Conservation (phyloP, 2,329 filamentous ascomycete species). For the Simplicillium sp. region DNA sequence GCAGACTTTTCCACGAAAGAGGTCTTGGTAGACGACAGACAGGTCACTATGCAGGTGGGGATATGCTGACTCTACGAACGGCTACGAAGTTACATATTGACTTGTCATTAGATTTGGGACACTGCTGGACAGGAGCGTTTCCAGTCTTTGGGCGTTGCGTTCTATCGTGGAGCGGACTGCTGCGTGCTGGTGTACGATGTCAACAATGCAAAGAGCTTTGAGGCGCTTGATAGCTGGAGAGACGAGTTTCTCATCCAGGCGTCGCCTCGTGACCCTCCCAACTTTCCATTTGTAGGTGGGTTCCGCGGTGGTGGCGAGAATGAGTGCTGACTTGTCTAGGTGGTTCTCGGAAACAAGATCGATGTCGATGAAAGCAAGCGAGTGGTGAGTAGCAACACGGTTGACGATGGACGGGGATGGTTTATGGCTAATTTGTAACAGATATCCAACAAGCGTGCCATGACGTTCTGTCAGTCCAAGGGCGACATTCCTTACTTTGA, state of each 20-base stretch:
- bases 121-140: constrained; percentile 96
- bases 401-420: neutral
- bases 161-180: constrained; percentile 96
- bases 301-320: neutral
- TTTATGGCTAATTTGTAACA: constrained; percentile 21
- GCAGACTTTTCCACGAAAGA: constrained; percentile 98
- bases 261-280: constrained; percentile 90
- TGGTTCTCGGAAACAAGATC: constrained; percentile 97
- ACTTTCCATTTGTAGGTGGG: constrained; percentile 82
- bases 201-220: constrained; percentile 98
- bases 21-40: constrained; percentile 89
- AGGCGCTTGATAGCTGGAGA: constrained; percentile 95
- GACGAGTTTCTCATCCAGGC: constrained; percentile 98
- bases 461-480: constrained; percentile 96
- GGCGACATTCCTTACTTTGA: constrained; percentile 98
- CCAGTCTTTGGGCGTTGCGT: constrained; percentile 92
- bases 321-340: constrained; percentile 36
- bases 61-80: neutral
- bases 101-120: constrained; percentile 70
- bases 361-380: constrained; percentile 97
- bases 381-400: constrained; percentile 46
- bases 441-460: constrained; percentile 92
- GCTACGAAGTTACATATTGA: constrained; percentile 3
- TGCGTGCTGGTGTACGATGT: constrained; percentile 97
- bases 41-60: constrained; percentile 93